Evolutionary conservation across 192 early-diverging fungal species (phyloP).

Genomic region (Spinellus fusiger): DNA sequence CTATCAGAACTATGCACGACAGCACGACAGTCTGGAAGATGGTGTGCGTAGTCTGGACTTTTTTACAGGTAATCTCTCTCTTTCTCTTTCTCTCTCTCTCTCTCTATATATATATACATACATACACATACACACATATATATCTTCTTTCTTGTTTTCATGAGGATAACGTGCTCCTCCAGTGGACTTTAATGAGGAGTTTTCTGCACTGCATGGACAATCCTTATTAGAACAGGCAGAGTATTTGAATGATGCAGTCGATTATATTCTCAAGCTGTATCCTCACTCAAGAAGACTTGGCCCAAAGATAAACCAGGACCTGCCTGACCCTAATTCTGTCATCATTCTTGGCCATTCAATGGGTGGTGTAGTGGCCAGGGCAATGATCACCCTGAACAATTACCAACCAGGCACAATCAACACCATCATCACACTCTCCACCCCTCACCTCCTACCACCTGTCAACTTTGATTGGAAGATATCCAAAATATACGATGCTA

Average conservation of each 20-base stretch:
- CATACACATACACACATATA: background rate
- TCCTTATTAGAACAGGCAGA: conserved; percentile 80
- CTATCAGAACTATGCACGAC: conserved; percentile 35
- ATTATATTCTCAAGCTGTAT: conserved; percentile 71
- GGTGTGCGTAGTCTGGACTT: conserved; percentile 44
- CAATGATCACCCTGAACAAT: conserved; percentile 64
- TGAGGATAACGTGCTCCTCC: conserved; percentile 16
- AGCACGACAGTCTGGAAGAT: conserved; percentile 12
- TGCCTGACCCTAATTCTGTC: conserved; percentile 61
- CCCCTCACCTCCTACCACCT: conserved; percentile 81
- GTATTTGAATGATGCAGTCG: conserved; percentile 76
- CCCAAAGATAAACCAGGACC: conserved; percentile 3
- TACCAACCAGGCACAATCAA: conserved; percentile 66
- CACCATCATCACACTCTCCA: conserved; percentile 81
- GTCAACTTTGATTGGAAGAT: conserved; percentile 62
- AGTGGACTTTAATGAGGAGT: conserved; percentile 85
- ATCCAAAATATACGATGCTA: conserved; percentile 56
- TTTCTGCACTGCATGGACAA: conserved; percentile 83
- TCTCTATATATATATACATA: background rate
- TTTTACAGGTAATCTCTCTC: conserved; percentile 41
- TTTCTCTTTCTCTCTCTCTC: background rate
- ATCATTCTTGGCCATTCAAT: conserved; percentile 90
- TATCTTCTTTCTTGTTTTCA: conserved; percentile 1
- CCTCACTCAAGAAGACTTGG: conserved; percentile 32
- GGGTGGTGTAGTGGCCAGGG: conserved; percentile 89